Percentiles rank a stretch among this genome's conserved stretches.
Conservation (phyloP, 73 alveolate species). For the Paramecium bursaria region DNA sequence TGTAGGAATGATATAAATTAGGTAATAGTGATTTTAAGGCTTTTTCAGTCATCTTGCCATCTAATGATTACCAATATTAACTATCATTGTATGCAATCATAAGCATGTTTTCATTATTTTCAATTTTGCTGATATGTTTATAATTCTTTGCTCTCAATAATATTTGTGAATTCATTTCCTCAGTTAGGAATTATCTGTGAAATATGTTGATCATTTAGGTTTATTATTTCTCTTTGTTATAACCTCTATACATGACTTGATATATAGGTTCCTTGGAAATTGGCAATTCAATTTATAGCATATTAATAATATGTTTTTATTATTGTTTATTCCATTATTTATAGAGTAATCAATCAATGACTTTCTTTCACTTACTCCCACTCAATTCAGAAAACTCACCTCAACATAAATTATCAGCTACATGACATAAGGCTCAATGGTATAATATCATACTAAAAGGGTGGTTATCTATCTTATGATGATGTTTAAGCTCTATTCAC, state of each 20-base stretch:
- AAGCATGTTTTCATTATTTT: background rate
- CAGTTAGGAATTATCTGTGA: background rate
- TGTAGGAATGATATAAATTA: background rate
- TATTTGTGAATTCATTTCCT: background rate
- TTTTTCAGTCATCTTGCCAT: background rate
- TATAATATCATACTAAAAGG: too few relatives aligned
- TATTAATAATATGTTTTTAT: background rate
- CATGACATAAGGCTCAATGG: too few relatives aligned
- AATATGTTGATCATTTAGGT: background rate
- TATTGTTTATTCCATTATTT: constrained; percentile 19
- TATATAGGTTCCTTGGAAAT: background rate
- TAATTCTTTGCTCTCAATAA: background rate
- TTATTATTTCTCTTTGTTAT: background rate
- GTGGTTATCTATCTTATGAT: too few relatives aligned
- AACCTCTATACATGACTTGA: constrained; percentile 27
- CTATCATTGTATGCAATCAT: constrained; percentile 27
- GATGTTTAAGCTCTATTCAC: too few relatives aligned
- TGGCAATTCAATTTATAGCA: constrained; percentile 34
- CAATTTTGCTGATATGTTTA: background rate
- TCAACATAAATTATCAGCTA: too few relatives aligned
- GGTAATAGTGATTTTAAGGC: background rate
- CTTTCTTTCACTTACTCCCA: background rate
- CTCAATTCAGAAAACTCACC: too few relatives aligned
- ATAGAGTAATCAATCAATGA: too few relatives aligned
- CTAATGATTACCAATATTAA: background rate